Base-by-base conservation (phyloP, 306 rosid species). In the Lithocarpus polystachyus region DNA sequence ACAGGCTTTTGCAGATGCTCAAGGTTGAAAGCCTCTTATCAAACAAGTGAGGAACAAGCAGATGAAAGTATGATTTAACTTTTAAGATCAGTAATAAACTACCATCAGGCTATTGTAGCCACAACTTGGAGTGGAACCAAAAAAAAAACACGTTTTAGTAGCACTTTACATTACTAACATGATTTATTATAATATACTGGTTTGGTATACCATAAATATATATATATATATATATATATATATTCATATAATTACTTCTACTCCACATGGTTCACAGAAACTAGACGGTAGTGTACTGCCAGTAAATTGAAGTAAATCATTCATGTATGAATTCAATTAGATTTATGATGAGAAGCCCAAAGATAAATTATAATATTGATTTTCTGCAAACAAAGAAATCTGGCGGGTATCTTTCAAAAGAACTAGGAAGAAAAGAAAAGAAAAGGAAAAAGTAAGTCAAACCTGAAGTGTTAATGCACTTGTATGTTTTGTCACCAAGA, bases 401-500 rank as follows among this genome's bases (percentile, higher is more conserved):
- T 29, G 18, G 71, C n/a, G 20, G 48, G 37, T 31, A 65, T 28
- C 6, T 67, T 68, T 65, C 60, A 17, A 40, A 20, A 23, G 15
- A 15, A 64, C 13, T 1, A 45, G 22, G 45, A 9, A 5, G 20
- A 48, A 55, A 64, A 1, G 9, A 8, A 60, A 28, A 18, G 4
- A 5, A 71, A 62, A n/a, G n/a, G n/a, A 22, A 51, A 29, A 65
- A 51, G 26, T 74, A 62, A 17, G 75, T 73, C 83, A 35, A 90
- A 95, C 99, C 97, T 95, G 99, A 75, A 95, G 98, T 31, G 98
- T 95, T 22, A 93, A 84, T 43, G 99, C 94, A 74, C 99, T 95
- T 33, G 99, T 95, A 82, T 95, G 92, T 82, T 95, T 93, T n/a
- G 98, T 95, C 74, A 95, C 99, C 93, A 95, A 87, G 91, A 95